phyloP scores from a whole-genome alignment of 345 rosid genomes.

The Eucalyptus urophylla region DNA sequence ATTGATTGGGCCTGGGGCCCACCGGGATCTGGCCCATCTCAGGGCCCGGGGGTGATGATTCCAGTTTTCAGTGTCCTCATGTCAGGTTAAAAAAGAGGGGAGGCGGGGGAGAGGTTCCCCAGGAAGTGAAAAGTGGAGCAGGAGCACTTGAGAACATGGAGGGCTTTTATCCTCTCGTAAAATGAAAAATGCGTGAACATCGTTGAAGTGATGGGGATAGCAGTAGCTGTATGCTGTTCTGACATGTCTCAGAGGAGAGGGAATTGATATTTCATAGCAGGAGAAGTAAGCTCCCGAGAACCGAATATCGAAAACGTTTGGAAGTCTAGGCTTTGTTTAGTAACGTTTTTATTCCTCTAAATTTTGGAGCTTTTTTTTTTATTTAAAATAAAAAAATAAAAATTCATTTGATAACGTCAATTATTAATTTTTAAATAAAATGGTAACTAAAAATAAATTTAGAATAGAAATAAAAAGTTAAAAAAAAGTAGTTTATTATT shows the following conservation, averaged over 20 bases:
- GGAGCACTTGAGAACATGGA: background rate
- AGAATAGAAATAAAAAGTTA: accelerated
- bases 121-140: background rate
- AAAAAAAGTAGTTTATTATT: accelerated
- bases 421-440: too few relatives aligned
- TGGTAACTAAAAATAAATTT: accelerated
- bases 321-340: background rate
- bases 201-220: background rate
- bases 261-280: background rate
- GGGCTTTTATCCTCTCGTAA: background rate
- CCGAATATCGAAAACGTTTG: background rate
- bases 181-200: background rate
- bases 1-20: background rate
- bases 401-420: accelerated
- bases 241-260: background rate
- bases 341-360: too few relatives aligned
- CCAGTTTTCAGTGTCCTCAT: background rate
- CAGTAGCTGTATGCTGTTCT: background rate
- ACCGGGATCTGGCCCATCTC: background rate
- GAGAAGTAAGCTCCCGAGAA: background rate
- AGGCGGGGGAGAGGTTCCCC: background rate
- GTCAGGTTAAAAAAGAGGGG: background rate
- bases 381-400: too few relatives aligned
- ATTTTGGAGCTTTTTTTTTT: too few relatives aligned
- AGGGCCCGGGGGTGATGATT: background rate